Conservation (phyloP, 139 green algal species). For the Picocystis salinarum region DNA sequence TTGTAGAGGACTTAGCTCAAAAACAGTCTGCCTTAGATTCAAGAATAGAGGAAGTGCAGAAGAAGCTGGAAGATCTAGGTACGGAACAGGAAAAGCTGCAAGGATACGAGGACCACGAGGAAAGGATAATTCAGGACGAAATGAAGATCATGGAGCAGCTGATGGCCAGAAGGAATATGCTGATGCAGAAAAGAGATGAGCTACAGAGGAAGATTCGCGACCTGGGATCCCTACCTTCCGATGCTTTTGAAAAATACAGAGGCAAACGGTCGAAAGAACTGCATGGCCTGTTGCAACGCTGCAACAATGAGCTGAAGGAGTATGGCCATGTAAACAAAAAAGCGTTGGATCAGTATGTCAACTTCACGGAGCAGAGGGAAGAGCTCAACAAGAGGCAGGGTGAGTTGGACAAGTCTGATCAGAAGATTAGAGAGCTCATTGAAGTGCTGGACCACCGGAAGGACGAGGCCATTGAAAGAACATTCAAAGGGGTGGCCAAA, state of each 20-base stretch:
- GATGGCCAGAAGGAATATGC: constrained; percentile 19
- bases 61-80: constrained; percentile 10
- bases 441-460: constrained; percentile 77
- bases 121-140: constrained; percentile 11
- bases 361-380: constrained; percentile 76
- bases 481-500: constrained; percentile 87
- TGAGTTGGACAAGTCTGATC: constrained; percentile 22
- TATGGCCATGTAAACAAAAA: constrained; percentile 83
- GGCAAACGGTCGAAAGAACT: constrained; percentile 34
- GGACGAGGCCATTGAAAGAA: constrained; percentile 90
- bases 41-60: constrained; percentile 27
- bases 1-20: constrained; percentile 13
- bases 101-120: not conserved
- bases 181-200: constrained; percentile 36
- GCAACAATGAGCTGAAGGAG: constrained; percentile 36
- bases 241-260: constrained; percentile 62
- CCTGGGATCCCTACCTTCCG: constrained; percentile 66
- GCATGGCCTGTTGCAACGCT: constrained; percentile 34
- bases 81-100: constrained; percentile 3
- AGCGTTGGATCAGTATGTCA: constrained; percentile 85
- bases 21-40: constrained; percentile 21
- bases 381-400: constrained; percentile 38
- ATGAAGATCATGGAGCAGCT: constrained; percentile 35
- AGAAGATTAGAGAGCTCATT: constrained; percentile 72
- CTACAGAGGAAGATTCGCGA: constrained; percentile 66